Conservation (phyloP, 2,329 filamentous ascomycete genomes). For the Aspergillus hortae region DNA sequence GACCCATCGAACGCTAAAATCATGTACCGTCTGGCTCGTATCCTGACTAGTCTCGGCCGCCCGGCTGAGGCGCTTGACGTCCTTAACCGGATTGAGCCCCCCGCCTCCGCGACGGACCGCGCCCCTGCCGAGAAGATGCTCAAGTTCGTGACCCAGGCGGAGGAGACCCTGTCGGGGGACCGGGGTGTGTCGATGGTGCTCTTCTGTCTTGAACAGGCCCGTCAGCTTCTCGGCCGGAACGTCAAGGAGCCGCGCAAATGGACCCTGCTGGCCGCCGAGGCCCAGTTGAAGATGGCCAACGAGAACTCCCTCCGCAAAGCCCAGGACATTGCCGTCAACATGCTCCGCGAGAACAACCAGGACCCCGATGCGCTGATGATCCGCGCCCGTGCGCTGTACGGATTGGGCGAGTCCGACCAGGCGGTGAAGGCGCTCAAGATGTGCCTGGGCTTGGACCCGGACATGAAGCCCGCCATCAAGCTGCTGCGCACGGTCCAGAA, state of each 20-base stretch:
- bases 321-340: constrained; percentile 83
- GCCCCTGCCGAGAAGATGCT: constrained; percentile 81
- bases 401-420: constrained; percentile 91
- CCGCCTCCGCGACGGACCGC: constrained; percentile 80
- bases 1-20: constrained; percentile 87
- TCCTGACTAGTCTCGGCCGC: constrained; percentile 82
- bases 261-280: constrained; percentile 88
- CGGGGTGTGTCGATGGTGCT: constrained; percentile 86
- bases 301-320: constrained; percentile 86
- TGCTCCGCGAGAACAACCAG: constrained; percentile 81
- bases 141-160: constrained; percentile 73
- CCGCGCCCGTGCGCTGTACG: constrained; percentile 81
- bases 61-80: constrained; percentile 83
- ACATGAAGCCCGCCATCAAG: constrained; percentile 83
- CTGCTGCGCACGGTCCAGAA: constrained; percentile 87
- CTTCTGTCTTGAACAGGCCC: constrained; percentile 86
- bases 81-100: constrained; percentile 74
- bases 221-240: constrained; percentile 70
- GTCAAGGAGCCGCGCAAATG: constrained; percentile 85
- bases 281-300: constrained; percentile 87
- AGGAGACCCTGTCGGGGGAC: constrained; percentile 69
- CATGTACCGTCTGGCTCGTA: constrained; percentile 78
- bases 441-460: constrained; percentile 84
- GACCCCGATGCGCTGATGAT: constrained; percentile 93
- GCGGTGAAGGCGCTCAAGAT: constrained; percentile 89